Percentiles rank a stretch among this genome's conserved stretches.
Evolutionary conservation across 2,329 filamentous ascomycete genomes (phyloP).

Genomic region (Graphilbum sp.): DNA sequence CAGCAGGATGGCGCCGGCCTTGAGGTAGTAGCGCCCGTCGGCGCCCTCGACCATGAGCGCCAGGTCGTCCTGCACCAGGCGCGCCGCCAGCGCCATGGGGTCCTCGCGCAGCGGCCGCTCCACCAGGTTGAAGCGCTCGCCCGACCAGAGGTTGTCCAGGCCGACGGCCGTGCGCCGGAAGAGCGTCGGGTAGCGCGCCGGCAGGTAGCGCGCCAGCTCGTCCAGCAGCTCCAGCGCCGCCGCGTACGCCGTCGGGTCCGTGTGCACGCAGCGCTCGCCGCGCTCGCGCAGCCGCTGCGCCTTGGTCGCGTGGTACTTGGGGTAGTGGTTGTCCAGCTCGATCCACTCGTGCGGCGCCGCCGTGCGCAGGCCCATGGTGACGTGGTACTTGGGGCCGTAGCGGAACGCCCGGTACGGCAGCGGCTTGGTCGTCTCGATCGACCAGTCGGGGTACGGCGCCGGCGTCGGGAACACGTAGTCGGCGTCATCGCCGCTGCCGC

Average conservation of each 20-base stretch:
- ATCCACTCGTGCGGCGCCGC: conserved; percentile 64
- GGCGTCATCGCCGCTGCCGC: conserved; percentile 6
- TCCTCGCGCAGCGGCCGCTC: conserved; percentile 53
- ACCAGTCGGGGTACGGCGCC: conserved; percentile 50
- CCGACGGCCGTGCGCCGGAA: conserved; percentile 47
- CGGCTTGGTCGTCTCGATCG: conserved; percentile 50
- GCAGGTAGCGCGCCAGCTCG: conserved; percentile 55
- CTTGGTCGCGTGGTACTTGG: conserved; percentile 58
- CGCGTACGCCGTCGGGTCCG: conserved; percentile 52
- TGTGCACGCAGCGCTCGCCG: conserved; percentile 49
- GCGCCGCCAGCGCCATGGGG: conserved; percentile 58
- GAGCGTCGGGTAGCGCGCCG: conserved; percentile 57
- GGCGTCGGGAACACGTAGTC: conserved; percentile 44
- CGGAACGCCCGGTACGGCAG: conserved; percentile 66
- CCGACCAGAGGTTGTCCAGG: conserved; percentile 54
- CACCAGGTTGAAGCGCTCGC: conserved; percentile 54
- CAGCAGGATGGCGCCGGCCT: conserved; percentile 59
- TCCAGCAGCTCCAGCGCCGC: conserved; percentile 62
- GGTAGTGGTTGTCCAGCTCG: conserved; percentile 67
- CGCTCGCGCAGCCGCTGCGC: conserved; percentile 48
- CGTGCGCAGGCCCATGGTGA: conserved; percentile 61
- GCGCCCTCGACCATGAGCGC: conserved; percentile 65
- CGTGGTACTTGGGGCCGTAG: conserved; percentile 59
- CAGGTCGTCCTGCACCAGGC: conserved; percentile 66
- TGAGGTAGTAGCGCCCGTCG: conserved; percentile 68